Evolutionary conservation across 768 basidiomycete species (phyloP).

Genomic region (Cystofilobasidium macerans): DNA sequence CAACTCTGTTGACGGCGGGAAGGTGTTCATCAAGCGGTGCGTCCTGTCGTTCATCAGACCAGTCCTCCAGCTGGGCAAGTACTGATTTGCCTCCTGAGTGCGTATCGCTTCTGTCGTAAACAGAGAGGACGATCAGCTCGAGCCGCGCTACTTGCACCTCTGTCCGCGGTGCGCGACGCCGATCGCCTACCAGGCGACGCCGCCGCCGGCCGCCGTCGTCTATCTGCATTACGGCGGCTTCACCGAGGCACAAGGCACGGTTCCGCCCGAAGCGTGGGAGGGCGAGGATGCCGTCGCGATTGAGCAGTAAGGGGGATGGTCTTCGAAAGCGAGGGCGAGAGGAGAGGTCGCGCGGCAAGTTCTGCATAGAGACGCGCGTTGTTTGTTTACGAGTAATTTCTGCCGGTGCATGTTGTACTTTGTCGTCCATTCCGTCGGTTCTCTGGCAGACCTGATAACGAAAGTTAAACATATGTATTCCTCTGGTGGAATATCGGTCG

Average conservation of each 20-base stretch:
- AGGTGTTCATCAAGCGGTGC: slow-evolving; percentile 18
- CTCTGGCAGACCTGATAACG: no score
- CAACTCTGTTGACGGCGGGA: slow-evolving; percentile 57
- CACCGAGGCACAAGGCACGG: slow-evolving; percentile 22
- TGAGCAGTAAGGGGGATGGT: slow-evolving; percentile 6
- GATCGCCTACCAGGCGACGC: slow-evolving; percentile 22
- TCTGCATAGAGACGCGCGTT: no score
- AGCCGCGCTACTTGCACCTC: slow-evolving; percentile 34
- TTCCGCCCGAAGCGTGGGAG: slow-evolving; percentile 25
- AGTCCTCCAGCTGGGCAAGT: not conserved
- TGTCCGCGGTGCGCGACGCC: slow-evolving; percentile 34
- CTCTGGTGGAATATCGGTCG: no score
- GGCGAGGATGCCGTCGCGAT: slow-evolving; percentile 18
- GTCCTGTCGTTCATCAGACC: not conserved
- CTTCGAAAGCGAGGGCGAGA: no score
- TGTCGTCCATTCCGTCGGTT: no score
- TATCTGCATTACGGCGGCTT: slow-evolving; percentile 21
- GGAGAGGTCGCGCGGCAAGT: no score
- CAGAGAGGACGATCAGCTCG: slow-evolving; percentile 28
- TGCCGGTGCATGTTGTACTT: no score
- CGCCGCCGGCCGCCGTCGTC: slow-evolving; percentile 15
- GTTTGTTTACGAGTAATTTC: no score
- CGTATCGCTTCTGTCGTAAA: not conserved
- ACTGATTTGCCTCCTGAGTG: not conserved
- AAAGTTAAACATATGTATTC: no score